Evolutionary conservation across 2,329 filamentous ascomycete species (phyloP).

Genomic region (Aspergillus awamori): DNA sequence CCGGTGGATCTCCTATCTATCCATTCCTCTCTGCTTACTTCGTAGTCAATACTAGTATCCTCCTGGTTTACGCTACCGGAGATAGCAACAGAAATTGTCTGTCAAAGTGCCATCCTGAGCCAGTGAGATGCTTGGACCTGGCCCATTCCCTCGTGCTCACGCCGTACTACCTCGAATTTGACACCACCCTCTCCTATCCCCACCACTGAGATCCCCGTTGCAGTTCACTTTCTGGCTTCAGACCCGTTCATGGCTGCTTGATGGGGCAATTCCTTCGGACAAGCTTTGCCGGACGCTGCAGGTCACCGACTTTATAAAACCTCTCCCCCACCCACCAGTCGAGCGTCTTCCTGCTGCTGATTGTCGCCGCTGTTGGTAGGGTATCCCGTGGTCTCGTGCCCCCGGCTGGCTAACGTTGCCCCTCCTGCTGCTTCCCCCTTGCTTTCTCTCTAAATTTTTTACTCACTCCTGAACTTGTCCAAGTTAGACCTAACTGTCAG

Average conservation of each 20-base stretch:
- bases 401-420: background rate
- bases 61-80: too few species aligned
- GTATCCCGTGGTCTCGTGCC: background rate
- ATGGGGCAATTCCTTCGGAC: too few species aligned
- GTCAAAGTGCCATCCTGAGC: background rate
- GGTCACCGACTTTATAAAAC: too few species aligned
- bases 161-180: background rate
- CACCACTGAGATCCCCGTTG: background rate
- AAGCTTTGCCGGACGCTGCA: too few species aligned
- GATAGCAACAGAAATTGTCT: too few species aligned
- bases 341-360: background rate
- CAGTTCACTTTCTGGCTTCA: too few species aligned
- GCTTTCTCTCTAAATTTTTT: background rate
- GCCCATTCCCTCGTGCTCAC: background rate
- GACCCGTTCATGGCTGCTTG: too few species aligned
- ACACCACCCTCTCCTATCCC: background rate
- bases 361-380: background rate
- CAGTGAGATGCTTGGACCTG: background rate
- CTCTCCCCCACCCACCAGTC: too few species aligned
- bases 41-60: too few species aligned
- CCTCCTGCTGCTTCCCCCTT: background rate
- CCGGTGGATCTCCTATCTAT: too few species aligned
- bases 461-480: background rate
- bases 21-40: too few species aligned
- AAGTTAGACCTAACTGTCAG: background rate